These are phyloP conservation scores for Pythium phragmiticola DNA, from an alignment of 352 stramenopile species.

Conservation along the genomic window DNA sequence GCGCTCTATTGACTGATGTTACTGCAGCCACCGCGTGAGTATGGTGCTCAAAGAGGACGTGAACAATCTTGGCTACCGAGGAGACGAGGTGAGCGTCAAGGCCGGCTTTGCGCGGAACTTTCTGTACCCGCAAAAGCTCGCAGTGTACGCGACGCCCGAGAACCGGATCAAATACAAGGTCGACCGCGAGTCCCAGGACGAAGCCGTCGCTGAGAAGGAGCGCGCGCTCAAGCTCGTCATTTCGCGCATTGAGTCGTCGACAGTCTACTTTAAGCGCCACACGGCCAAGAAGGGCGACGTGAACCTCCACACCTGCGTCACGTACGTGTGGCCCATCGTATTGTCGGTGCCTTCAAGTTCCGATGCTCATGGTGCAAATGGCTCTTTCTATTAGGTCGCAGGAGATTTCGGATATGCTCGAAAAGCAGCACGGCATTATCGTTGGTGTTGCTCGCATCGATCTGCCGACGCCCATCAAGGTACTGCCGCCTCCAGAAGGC, in stretches of 20 bases:
- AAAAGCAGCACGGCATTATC: constrained; percentile 82
- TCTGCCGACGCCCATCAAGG: constrained; percentile 71
- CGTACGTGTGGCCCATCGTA: constrained; percentile 28
- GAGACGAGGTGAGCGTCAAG: constrained; percentile 91
- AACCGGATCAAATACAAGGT: constrained; percentile 89
- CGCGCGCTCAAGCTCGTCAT: constrained; percentile 63
- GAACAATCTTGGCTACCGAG: constrained; percentile 80
- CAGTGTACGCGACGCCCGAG: constrained; percentile 90
- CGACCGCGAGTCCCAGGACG: constrained; percentile 54
- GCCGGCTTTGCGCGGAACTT: constrained; percentile 94
- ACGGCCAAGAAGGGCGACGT: constrained; percentile 57
- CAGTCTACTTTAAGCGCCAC: constrained; percentile 82
- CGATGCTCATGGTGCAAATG: not conserved
- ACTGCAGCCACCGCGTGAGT: constrained; percentile 67
- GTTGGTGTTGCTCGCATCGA: constrained; percentile 79
- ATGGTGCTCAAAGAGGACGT: constrained; percentile 89
- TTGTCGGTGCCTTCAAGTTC: not conserved
- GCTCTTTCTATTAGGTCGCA: constrained; percentile 37
- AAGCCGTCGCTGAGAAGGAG: constrained; percentile 55
- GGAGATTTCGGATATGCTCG: constrained; percentile 85
- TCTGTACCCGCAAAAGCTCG: constrained; percentile 92
- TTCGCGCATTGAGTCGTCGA: constrained; percentile 51
- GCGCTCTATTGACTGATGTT: not conserved
- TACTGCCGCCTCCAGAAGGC: constrained; percentile 1
- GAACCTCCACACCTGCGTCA: constrained; percentile 69